Evolutionary conservation across 2,329 filamentous ascomycete species (phyloP), one percentile per base, ranked within the genome.

Genomic region (Meredithiella fracta): DNA sequence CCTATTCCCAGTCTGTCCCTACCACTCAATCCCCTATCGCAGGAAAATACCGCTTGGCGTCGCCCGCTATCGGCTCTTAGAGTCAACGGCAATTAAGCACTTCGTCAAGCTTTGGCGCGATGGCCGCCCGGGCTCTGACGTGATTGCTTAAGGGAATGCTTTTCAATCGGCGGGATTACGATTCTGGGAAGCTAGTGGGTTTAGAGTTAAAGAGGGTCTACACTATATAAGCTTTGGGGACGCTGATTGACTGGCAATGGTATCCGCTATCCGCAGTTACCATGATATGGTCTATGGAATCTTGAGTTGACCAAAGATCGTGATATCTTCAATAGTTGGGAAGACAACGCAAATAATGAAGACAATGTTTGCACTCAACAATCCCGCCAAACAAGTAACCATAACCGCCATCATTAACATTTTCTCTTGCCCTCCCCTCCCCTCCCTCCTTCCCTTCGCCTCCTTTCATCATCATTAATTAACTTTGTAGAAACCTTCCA

Each of bases 21-120:
- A 49, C 22, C n/a, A 15, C 17, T 9, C 8, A 49, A 49, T 23
- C 44, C 44, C 22, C 25, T 20, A 3, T 9, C 11, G 20, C 8
- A 49, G 20, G 22, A 26, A 25, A 25, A 5, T 7, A 15, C 49
- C 53, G 53, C 53, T 55, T 55, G 53, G 53, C 26, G 31, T 51
- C 53, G 42, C 53, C 53, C 53, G 53, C 44, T 51, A 26, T 55
- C 53, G 53, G 53, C 53, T 55, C 38, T 55, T 14, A 17, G 11
- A 8, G 11, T 11, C 9, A 20, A 5, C 8, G 15, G 22, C 20
- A 2, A 17, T 38, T 26, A 44, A 14, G 22, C 22, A 50, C 3
- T 51, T n/a, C n/a, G n/a, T n/a, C n/a, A n/a, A 11, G 29, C 11
- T 34, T 11, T 5, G 5, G 5, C 29, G 29, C 29, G 5, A 11